Evolutionary conservation across 2,329 filamentous ascomycete genomes (phyloP), one percentile per base, ranked within the genome.

Genomic region (Lachnellula cervina): DNA sequence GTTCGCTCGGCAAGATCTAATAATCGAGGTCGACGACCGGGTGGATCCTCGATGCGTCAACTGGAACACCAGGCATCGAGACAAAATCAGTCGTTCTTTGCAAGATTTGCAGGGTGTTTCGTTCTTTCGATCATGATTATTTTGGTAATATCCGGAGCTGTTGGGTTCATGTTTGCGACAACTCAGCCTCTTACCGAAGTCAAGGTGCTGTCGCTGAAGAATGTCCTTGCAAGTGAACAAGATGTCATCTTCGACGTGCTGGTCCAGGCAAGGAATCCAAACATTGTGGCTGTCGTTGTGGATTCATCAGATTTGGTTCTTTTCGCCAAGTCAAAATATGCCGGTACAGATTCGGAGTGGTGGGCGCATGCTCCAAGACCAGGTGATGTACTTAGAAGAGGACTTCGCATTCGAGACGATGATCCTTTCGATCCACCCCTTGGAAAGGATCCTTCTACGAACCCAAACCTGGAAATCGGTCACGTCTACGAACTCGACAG

Each of bases 221-320:
- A 96, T 63, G 90, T 99, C 23, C 81, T 97, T 49, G 92, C 92
- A 2, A 96, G 90, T 65, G 90, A 96, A 71, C 90, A 96, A 70
- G 92, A 97, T 70, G 80, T 99, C 43, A 96, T 99, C 83, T 82
- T 97, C 66, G 93, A 99, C 71, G 75, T 99, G 49, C 84, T 89
- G 19, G 90, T 99, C 57, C 84, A 84, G 63, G 94, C 93, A 0
- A 80, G 93, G 64, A 99, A 99, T 69, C 92, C 93, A 1, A 99
- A 97, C 64, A 85, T 97, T 42, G 88, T 97, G 40, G 85, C 90
- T 2, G 88, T 99, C 43, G 88, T 88, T 2, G 84, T 99, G 38
- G 86, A 89, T 60, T 86, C 92, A 47, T 87, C 95, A 68, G 91
- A 97, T 69, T 79, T 97, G 55, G 91, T 95, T 66, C 82, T 99